Evolutionary conservation across 2,329 filamentous ascomycete genomes (phyloP).

Genomic region (Phyllosticta paracitricarpa): DNA sequence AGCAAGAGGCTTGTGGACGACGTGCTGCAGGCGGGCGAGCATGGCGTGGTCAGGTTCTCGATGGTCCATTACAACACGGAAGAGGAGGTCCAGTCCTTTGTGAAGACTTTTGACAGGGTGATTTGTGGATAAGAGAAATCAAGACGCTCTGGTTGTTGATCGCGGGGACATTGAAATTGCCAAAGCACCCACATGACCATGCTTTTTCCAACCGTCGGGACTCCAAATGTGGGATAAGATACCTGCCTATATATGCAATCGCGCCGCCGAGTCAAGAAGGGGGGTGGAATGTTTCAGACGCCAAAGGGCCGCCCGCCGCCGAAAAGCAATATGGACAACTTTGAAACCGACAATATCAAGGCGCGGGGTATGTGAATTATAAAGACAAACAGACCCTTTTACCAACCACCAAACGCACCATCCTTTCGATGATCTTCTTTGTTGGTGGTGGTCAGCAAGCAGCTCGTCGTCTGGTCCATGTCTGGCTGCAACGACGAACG

Average conservation of each 20-base stretch:
- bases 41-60: conserved; percentile 60
- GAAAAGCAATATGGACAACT: neutral
- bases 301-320: neutral
- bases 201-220: too few species aligned
- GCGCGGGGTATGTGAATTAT: neutral
- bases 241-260: too few species aligned
- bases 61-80: conserved; percentile 64
- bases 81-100: conserved; percentile 46
- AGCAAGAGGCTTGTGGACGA: conserved; percentile 52
- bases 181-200: too few species aligned
- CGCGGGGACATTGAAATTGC: too few species aligned
- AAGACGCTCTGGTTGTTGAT: neutral
- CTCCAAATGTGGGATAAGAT: too few species aligned
- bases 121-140: conserved; percentile 16
- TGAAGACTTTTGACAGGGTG: conserved; percentile 43
- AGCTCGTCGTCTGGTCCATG: too few species aligned
- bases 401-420: too few species aligned
- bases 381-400: neutral
- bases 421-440: too few species aligned
- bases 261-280: neutral
- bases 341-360: neutral
- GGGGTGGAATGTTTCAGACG: neutral
- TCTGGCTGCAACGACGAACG: too few species aligned
- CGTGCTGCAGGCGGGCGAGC: conserved; percentile 46
- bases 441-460: too few species aligned